Conservation (phyloP, 31 red algal species). For the Endocladia muricata region DNA sequence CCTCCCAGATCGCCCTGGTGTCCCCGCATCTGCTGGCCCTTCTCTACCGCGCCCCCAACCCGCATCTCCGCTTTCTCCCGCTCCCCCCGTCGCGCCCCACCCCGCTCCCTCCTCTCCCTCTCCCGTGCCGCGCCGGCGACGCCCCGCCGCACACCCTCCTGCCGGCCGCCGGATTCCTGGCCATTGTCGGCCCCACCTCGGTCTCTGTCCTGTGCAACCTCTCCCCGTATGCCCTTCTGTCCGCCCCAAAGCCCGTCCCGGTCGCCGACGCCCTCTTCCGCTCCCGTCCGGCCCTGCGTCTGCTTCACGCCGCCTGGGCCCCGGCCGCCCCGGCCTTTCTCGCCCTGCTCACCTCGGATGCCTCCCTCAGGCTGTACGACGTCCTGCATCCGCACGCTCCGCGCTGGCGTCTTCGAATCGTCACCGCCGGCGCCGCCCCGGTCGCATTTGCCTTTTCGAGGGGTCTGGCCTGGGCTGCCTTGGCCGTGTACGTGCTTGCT, state of each 20-base stretch:
- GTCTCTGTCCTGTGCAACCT: background rate
- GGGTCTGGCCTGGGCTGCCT: conserved; percentile 29
- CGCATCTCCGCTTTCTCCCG: background rate
- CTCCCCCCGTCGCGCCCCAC: background rate
- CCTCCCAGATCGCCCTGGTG: background rate
- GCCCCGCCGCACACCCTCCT: background rate
- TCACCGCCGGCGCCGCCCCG: conserved; percentile 22
- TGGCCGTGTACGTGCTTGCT: conserved; percentile 33
- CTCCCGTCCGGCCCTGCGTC: conserved; percentile 10
- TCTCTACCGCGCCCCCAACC: background rate
- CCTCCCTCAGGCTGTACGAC: conserved; percentile 36
- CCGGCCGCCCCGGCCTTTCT: conserved; percentile 43
- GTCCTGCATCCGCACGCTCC: conserved; percentile 11
- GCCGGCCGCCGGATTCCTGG: background rate
- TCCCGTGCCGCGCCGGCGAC: background rate
- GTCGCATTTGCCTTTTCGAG: conserved; percentile 35
- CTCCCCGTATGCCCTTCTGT: background rate
- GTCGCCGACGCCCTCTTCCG: conserved; percentile 33
- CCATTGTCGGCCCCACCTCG: background rate
- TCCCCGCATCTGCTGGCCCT: background rate
- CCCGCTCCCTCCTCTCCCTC: background rate
- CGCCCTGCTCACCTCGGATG: conserved; percentile 50
- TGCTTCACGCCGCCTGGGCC: conserved; percentile 21
- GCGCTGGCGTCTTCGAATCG: conserved; percentile 28
- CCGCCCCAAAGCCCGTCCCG: background rate